phyloP scores from a whole-genome alignment of 192 early-diverging fungal genomes.

The Tieghemiomyces parasiticus region DNA sequence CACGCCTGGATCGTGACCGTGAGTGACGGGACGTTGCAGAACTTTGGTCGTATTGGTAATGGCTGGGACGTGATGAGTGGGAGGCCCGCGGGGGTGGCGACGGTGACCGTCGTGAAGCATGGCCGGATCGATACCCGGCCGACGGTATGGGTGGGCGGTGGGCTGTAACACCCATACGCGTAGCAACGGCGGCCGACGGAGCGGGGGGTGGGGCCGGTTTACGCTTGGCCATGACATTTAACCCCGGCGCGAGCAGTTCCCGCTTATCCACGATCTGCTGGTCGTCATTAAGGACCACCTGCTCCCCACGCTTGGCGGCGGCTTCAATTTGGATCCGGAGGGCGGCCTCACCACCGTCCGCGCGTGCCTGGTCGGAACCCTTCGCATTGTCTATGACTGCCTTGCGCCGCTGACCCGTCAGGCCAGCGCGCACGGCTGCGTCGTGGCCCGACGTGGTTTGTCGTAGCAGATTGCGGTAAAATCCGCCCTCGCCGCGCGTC shows the following conservation, averaged over 20 bases:
- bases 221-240: slow-evolving; percentile 33
- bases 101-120: too few species aligned
- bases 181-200: too few species aligned
- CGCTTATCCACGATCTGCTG: slow-evolving; percentile 63
- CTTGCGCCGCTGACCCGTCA: slow-evolving; percentile 3
- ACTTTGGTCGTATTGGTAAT: not conserved
- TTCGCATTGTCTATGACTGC: slow-evolving; percentile 1
- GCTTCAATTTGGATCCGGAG: slow-evolving; percentile 16
- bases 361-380: not conserved
- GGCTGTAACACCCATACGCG: too few species aligned
- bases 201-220: not conserved
- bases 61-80: not conserved
- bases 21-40: not conserved
- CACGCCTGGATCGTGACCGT: not conserved
- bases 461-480: slow-evolving; percentile 46
- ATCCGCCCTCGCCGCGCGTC: slow-evolving; percentile 28
- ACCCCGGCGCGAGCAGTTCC: slow-evolving; percentile 47
- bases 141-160: too few species aligned
- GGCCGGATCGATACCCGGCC: too few species aligned
- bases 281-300: slow-evolving; percentile 48
- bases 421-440: slow-evolving; percentile 13
- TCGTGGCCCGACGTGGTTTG: slow-evolving; percentile 24
- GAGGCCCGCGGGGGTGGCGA: too few species aligned
- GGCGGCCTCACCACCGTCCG: slow-evolving; percentile 12
- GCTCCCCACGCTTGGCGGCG: slow-evolving; percentile 19